A percentile compares a stretch with the other conserved stretches of the same genome.
Conservation (phyloP, 1,139 yeast species). For the Debaryomycetaceae sp. region DNA sequence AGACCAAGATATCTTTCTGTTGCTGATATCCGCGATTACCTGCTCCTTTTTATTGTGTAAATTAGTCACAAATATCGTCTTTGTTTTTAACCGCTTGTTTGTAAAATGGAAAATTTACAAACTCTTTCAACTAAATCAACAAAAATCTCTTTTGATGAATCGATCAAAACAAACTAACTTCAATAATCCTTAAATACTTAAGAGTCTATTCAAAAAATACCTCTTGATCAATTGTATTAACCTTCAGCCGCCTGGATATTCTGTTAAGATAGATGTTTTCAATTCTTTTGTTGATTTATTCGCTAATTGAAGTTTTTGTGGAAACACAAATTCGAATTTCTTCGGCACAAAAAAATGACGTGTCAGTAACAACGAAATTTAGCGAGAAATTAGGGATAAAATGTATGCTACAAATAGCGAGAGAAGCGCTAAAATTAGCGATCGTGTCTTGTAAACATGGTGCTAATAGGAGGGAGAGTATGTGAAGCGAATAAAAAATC, state of each 20-base stretch:
- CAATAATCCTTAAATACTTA: background rate
- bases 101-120: background rate
- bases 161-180: background rate
- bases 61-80: background rate
- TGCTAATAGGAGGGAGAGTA: too few relatives aligned
- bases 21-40: background rate
- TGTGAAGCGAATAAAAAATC: too few relatives aligned
- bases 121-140: background rate
- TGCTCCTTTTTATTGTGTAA: background rate
- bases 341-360: background rate
- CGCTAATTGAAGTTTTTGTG: constrained; percentile 1
- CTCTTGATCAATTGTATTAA: background rate
- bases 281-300: background rate
- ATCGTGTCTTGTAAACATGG: too few relatives aligned
- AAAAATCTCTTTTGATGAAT: background rate
- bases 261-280: background rate
- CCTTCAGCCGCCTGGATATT: background rate
- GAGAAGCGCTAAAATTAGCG: too few relatives aligned
- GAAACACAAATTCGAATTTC: background rate
- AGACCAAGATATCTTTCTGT: background rate
- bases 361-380: background rate
- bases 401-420: too few relatives aligned
- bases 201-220: background rate
- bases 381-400: too few relatives aligned
- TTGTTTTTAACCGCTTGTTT: background rate